These are phyloP conservation scores for Pisolithus sp. DNA, from an alignment of 768 basidiomycete genomes.

Conservation along the genomic window DNA sequence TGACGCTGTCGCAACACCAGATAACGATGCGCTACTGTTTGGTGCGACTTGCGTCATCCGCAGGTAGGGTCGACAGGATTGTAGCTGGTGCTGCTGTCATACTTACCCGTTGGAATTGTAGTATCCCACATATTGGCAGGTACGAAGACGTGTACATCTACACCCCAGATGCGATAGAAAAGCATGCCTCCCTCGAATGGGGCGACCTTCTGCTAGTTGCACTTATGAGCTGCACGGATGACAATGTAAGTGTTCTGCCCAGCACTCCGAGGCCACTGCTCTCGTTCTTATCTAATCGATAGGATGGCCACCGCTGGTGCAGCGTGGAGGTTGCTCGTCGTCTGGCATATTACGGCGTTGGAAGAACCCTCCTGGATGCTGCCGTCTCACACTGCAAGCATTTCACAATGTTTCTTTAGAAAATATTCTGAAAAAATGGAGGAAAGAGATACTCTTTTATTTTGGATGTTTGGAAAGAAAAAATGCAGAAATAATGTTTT, in stretches of 20 bases:
- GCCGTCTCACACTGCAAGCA: too few relatives aligned
- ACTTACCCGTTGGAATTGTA: too few relatives aligned
- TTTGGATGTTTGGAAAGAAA: too few relatives aligned
- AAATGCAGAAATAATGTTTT: too few relatives aligned
- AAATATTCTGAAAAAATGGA: too few relatives aligned
- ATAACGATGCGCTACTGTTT: constrained; percentile 3
- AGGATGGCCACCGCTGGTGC: neutral
- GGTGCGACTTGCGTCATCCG: neutral
- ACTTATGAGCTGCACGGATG: neutral
- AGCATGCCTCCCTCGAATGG: neutral
- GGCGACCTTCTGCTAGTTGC: neutral
- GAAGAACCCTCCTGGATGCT: neutral
- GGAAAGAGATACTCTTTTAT: too few relatives aligned
- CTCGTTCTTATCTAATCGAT: too few relatives aligned
- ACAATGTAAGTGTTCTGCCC: neutral
- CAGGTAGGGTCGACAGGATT: neutral
- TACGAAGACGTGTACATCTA: neutral
- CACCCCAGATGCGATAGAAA: neutral
- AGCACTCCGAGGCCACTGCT: neutral
- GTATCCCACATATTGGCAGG: neutral
- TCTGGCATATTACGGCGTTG: neutral
- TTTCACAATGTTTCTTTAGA: too few relatives aligned
- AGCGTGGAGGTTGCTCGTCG: neutral
- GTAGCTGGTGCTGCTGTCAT: neutral
- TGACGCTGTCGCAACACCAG: neutral